Conservation (phyloP, 352 stramenopile genomes). For the Pythium dissimile region DNA sequence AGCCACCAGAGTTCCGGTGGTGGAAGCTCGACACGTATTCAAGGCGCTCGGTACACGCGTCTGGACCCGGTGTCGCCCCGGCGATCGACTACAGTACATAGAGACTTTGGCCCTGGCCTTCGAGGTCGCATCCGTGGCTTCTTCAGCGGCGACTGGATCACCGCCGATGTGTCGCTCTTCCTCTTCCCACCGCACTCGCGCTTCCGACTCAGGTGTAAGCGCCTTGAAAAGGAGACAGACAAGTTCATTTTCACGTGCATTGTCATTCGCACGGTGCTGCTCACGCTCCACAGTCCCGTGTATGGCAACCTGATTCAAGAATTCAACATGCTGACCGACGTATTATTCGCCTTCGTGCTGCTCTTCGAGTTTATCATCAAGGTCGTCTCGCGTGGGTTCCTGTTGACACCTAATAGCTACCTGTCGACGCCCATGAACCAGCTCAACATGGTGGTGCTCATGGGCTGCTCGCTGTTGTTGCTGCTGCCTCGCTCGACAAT, state of each 20-base stretch:
- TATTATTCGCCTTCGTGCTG: slow-evolving; percentile 67
- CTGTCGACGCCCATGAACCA: slow-evolving; percentile 82
- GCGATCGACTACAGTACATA: background rate
- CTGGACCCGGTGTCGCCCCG: slow-evolving; percentile 18
- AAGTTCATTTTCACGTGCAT: slow-evolving; percentile 84
- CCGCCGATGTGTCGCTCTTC: slow-evolving; percentile 74
- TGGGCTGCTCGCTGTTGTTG: slow-evolving; percentile 70
- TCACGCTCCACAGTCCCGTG: slow-evolving; percentile 72
- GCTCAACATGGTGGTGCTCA: slow-evolving; percentile 78
- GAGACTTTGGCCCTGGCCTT: slow-evolving; percentile 19
- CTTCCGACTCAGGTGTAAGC: slow-evolving; percentile 61
- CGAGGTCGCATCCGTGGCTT: slow-evolving; percentile 41
- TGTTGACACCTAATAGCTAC: slow-evolving; percentile 80
- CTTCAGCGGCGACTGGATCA: slow-evolving; percentile 69
- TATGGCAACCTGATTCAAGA: slow-evolving; percentile 81
- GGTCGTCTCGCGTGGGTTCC: slow-evolving; percentile 69
- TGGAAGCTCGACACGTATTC: slow-evolving; percentile 9
- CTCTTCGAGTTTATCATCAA: slow-evolving; percentile 86
- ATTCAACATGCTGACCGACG: slow-evolving; percentile 68
- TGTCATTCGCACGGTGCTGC: slow-evolving; percentile 67
- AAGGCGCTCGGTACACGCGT: slow-evolving; percentile 21
- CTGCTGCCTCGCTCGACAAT: slow-evolving; percentile 74
- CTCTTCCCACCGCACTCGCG: slow-evolving; percentile 67
- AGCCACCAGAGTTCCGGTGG: slow-evolving; percentile 15
- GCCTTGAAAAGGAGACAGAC: slow-evolving; percentile 77